Evolutionary conservation across 2,329 filamentous ascomycete species (phyloP), one percentile per base, ranked within the genome.

Genomic region (Aspergillus viridinutans): DNA sequence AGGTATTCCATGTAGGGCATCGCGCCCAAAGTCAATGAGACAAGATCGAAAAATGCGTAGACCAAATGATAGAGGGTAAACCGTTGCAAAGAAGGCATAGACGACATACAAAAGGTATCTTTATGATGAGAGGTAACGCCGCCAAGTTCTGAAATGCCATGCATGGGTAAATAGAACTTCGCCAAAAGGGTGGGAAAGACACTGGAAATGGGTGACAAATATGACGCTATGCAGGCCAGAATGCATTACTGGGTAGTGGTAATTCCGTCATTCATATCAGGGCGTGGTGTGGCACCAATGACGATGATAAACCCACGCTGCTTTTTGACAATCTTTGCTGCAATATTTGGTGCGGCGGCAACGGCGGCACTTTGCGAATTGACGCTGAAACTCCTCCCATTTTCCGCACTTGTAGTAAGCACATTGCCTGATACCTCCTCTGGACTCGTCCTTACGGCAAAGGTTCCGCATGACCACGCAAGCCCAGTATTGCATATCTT

Each of bases 291-390:
- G 82, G 73, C 94, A 99, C 94, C 94, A 99, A 77, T 97, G 95
- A 59, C 94, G 87, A 73, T 99, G 94, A 76, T 92, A 97, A 28
- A 94, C 92, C 94, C 94, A 99, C 9, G 94, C 95, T 67, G 90
- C 95, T 81, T 97, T 97, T 78, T 99, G 94, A 76, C 94, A 99
- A 75, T 99, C 94, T 77, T 99, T 99, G 83, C 92, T 97, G 86
- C 94, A 99, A 79, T 97, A 97, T 76, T 99, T 99, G 60, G 94
- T 99, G 63, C 94, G 87, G 66, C 94, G 87, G 78, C 94, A 99
- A 63, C 94, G 88, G 64, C 94, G 88, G 78, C 94, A 99, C 78
- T 99, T 99, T 65, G 94, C 94, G 74, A 99, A 99, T 72, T 99
- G 93, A 60, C 94, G 86, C 42, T 93, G 92, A 73, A 86, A 97